These are phyloP conservation scores for Cadophora malorum DNA, from an alignment of 2,329 filamentous ascomycete species.

Conservation along the genomic window DNA sequence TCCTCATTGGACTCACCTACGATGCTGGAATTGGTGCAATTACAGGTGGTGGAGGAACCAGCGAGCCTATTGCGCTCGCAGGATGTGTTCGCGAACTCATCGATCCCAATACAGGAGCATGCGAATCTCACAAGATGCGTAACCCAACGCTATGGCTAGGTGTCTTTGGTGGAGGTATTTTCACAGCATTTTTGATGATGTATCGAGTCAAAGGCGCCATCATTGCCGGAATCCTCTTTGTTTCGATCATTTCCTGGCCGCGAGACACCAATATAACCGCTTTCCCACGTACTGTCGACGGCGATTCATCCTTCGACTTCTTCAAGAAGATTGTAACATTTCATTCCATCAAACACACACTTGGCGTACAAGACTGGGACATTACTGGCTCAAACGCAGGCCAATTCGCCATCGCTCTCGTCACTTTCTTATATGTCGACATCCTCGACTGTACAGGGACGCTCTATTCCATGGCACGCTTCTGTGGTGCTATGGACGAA, in stretches of 20 bases:
- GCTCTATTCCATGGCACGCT: constrained; percentile 87
- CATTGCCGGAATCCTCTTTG: constrained; percentile 81
- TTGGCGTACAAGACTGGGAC: constrained; percentile 78
- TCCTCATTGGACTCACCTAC: constrained; percentile 78
- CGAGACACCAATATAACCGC: constrained; percentile 77
- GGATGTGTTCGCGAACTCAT: constrained; percentile 51
- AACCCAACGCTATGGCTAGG: constrained; percentile 86
- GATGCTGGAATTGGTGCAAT: constrained; percentile 82
- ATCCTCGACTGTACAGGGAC: constrained; percentile 88
- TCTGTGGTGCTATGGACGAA: constrained; percentile 80
- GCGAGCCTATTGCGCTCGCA: constrained; percentile 76
- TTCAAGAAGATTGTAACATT: constrained; percentile 89
- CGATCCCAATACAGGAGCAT: constrained; percentile 57
- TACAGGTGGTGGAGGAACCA: constrained; percentile 60
- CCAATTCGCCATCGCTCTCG: constrained; percentile 82
- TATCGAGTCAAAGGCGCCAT: constrained; percentile 88
- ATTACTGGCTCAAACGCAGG: constrained; percentile 67
- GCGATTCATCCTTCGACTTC: constrained; percentile 78
- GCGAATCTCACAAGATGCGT: constrained; percentile 76
- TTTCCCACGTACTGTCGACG: constrained; percentile 75
- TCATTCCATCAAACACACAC: constrained; percentile 73
- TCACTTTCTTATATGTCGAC: constrained; percentile 91
- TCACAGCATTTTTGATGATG: constrained; percentile 82
- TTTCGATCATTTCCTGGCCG: constrained; percentile 90
- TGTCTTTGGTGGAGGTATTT: constrained; percentile 83